These are phyloP conservation scores for Pythium aristosporum DNA, from an alignment of 352 stramenopile species.

Conservation along the genomic window DNA sequence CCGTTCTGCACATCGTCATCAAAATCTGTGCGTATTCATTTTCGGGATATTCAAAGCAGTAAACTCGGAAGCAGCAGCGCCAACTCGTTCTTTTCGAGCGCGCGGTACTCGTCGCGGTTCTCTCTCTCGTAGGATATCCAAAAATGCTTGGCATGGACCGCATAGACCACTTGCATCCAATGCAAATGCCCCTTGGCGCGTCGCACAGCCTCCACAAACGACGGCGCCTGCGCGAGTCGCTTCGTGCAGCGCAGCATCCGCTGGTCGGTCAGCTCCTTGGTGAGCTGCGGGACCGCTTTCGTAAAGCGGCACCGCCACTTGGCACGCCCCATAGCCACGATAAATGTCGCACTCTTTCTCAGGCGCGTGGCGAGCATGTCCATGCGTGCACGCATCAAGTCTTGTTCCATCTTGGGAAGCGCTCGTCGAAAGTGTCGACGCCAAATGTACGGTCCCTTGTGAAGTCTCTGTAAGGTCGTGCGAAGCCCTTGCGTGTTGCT, in stretches of 20 bases:
- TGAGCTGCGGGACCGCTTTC: neutral
- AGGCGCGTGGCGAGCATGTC: neutral
- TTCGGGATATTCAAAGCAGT: neutral
- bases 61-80: conserved; percentile 16
- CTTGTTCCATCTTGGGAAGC: neutral
- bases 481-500: neutral
- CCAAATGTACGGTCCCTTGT: conserved; percentile 14
- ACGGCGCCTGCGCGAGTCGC: neutral
- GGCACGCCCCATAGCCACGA: neutral
- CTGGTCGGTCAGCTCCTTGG: neutral
- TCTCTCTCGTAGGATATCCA: conserved; percentile 15
- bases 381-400: neutral
- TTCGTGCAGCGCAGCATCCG: neutral
- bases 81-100: conserved; percentile 9
- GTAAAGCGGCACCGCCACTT: neutral
- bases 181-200: conserved; percentile 7
- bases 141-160: conserved; percentile 15
- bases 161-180: conserved; percentile 5
- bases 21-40: too few relatives aligned
- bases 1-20: too few relatives aligned
- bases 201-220: conserved; percentile 4
- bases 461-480: neutral
- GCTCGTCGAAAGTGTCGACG: conserved; percentile 1
- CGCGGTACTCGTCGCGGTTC: conserved; percentile 13
- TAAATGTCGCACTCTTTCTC: neutral